Conservation (phyloP, 2,329 filamentous ascomycete genomes). For the Aschersonia sp. region DNA sequence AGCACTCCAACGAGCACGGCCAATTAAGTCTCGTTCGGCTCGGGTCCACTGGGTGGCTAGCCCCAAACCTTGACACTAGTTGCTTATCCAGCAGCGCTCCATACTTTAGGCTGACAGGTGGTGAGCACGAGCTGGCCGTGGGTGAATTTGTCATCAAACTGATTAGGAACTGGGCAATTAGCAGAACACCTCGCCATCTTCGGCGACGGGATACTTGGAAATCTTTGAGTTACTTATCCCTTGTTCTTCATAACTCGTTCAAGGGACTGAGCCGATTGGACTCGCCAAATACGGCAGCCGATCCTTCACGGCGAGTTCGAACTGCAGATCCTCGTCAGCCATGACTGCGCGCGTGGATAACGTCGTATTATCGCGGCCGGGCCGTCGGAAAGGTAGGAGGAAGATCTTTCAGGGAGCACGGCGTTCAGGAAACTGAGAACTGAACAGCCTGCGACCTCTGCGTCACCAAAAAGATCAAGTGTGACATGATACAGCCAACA, state of each 20-base stretch:
- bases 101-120: too few species aligned
- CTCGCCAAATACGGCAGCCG: neutral
- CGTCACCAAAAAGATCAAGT: slow-evolving; percentile 31
- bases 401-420: neutral
- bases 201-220: neutral
- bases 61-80: too few species aligned
- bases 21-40: too few species aligned
- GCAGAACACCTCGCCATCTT: too few species aligned
- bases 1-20: too few species aligned
- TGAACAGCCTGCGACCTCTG: slow-evolving; percentile 25
- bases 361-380: neutral
- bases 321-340: neutral
- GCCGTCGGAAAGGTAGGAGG: slow-evolving; percentile 2
- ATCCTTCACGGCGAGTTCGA: neutral
- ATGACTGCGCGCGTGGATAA: neutral
- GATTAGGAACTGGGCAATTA: too few species aligned
- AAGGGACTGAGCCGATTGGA: neutral
- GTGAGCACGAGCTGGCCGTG: neutral
- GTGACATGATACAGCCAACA: slow-evolving; percentile 26
- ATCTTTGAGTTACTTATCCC: neutral
- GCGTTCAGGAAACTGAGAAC: neutral
- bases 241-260: neutral
- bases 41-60: too few species aligned
- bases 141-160: neutral
- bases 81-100: too few species aligned